Base-by-base conservation (phyloP, 2,329 filamentous ascomycete species). In the Paraconiothyrium brasiliense region DNA sequence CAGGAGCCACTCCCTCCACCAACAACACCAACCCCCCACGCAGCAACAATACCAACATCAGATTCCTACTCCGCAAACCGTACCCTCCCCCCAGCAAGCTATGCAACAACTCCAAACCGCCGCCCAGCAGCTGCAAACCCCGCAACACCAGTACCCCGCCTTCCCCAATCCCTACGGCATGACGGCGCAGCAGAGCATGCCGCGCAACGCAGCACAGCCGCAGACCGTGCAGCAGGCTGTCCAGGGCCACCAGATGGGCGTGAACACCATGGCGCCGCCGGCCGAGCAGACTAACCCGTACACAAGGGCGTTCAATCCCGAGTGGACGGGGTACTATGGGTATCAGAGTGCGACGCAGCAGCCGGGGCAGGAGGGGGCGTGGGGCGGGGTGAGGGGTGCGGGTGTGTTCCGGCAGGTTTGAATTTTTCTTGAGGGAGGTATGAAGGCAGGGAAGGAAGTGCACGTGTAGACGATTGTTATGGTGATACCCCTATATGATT, bases 291-390 rank as follows among this genome's bases (percentile, higher is more conserved):
- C 24, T 9, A 70, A 67, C 32, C 59, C 71, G 7, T 76, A 74
- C 49, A 60, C 59, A 6, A 64, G 74, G 5, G 70, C 74, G 1
- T 72, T 76, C 20, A 20, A 6, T 2, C 14, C 11, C 11, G 59
- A 62, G 13, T 76, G 73, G 73, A 54, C 24, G 41, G 54, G 44
- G 37, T 75, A 71, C 39, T 75, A 74, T 47, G 67, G 64, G 10
- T 76, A 73, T 46, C 70, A 72, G 49, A 64, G 50, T 43, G 64
- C 67, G 24, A 60, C 62, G 50, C 58, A 63, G 50, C 60, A 65
- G 47, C 67, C 63, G 16, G 70, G 69, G 37, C 70, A 71, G 44
- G 68, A 71, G 41, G 68, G 72, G 51, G 70, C 73, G 47, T 76
- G 74, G 74, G 63, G 57, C 16, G 51, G 65, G 3, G 61, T 64